These are phyloP conservation scores for Nepenthes gracilis DNA, from an alignment of 148 eudicot genomes.

Conservation along the genomic window DNA sequence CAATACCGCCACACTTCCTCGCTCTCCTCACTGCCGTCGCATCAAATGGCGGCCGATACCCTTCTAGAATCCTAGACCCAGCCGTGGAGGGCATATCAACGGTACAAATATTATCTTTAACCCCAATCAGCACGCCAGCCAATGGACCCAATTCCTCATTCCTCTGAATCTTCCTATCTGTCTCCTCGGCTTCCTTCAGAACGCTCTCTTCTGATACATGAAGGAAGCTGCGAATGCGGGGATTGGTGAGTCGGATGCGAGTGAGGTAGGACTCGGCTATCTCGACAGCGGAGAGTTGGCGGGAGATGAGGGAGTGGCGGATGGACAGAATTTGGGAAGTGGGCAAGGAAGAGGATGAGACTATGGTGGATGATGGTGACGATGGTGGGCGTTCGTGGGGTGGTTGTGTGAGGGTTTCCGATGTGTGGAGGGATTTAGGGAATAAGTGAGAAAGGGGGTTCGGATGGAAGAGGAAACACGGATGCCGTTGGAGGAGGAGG, in stretches of 20 bases:
- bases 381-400: constrained; percentile 7
- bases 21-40: constrained; percentile 76
- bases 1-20: constrained; percentile 68
- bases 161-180: constrained; percentile 45
- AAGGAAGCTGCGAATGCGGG: constrained; percentile 61
- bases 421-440: constrained; percentile 20
- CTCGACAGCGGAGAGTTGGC: constrained; percentile 54
- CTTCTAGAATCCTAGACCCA: constrained; percentile 63
- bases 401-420: constrained; percentile 7
- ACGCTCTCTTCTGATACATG: constrained; percentile 34
- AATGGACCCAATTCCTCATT: constrained; percentile 58
- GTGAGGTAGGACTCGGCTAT: constrained; percentile 45
- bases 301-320: constrained; percentile 65
- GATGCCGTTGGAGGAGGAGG: constrained; percentile 30
- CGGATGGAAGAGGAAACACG: background rate
- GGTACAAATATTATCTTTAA: constrained; percentile 91
- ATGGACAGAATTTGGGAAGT: constrained; percentile 70
- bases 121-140: constrained; percentile 76
- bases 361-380: constrained; percentile 1
- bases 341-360: constrained; percentile 12
- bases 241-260: constrained; percentile 57
- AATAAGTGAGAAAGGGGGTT: constrained; percentile 1
- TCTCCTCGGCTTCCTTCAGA: constrained; percentile 40
- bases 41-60: constrained; percentile 69
- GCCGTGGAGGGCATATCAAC: constrained; percentile 78